Evolutionary conservation across 306 rosid species (phyloP).

Genomic region (Fragaria vesca): DNA sequence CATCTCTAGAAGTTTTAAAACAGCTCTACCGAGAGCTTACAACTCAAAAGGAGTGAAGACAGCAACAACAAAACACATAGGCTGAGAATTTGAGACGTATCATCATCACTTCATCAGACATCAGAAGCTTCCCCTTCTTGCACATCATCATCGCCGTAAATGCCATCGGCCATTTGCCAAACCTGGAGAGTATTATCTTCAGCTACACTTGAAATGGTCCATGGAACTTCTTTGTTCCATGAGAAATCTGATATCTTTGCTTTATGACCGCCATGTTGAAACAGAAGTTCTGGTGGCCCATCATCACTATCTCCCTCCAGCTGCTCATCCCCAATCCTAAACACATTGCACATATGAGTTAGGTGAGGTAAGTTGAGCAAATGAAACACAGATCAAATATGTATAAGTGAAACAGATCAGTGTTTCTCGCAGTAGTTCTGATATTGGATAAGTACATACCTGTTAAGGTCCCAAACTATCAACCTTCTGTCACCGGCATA

Average conservation of each 20-base stretch:
- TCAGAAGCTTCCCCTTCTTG: slow-evolving; percentile 17
- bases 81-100: background rate
- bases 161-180: slow-evolving; percentile 84
- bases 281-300: slow-evolving; percentile 87
- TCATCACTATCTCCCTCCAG: slow-evolving; percentile 80
- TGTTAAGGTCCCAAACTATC: slow-evolving; percentile 95
- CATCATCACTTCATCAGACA: slow-evolving; percentile 15
- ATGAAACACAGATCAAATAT: background rate
- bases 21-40: background rate
- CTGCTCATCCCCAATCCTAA: slow-evolving; percentile 87
- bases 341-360: background rate
- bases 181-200: slow-evolving; percentile 86
- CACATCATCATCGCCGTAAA: slow-evolving; percentile 45
- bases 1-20: background rate
- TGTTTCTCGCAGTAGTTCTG: background rate
- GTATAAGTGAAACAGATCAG: background rate
- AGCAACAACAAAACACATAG: background rate
- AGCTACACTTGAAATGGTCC: slow-evolving; percentile 87
- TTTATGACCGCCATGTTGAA: slow-evolving; percentile 87
- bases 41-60: background rate
- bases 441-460: slow-evolving; percentile 36
- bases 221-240: slow-evolving; percentile 76
- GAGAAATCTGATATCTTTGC: slow-evolving; percentile 91
- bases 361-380: background rate
- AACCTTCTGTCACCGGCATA: slow-evolving; percentile 84